Evolutionary conservation across 2,329 filamentous ascomycete genomes (phyloP), one percentile per base, ranked within the genome.

Genomic region (Microsporum ferrugineum): DNA sequence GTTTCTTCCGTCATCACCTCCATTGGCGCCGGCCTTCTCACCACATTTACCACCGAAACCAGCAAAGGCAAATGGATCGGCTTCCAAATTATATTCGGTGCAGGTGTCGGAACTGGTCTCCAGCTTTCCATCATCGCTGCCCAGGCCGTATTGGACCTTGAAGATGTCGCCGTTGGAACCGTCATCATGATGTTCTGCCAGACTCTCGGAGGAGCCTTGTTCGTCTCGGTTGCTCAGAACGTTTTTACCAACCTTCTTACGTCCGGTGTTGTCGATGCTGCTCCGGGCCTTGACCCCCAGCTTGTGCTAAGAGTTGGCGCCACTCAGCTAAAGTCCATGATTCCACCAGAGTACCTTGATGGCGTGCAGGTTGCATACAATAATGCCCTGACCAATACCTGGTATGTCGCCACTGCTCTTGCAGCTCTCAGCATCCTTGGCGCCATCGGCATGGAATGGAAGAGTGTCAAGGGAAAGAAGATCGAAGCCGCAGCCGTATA

Each of bases 351-450:
- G 62, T 81, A 78, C 62, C 70, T 85, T 3, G 68, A 71, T 1
- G 73, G 76, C 0, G 84, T 91, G 6, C 75, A 85, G 1, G 64
- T 75, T 0, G 86, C 84, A 0, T 89, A 89, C 73, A 88, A 88
- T 68, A 70, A 76, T 29, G 77, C 84, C 0, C 71, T 89, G 41
- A 78, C 78, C 1, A 73, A 79, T 62, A 80, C 80, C 0, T 89
- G 87, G 68, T 80, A 82, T 63, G 81, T 88, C 6, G 80, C 78
- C 1, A 74, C 86, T 5, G 79, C 81, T 1, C 73, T 85, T 67
- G 76, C 79, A 0, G 75, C 75, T 5, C 61, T 85, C 6, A 79
- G 78, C 3, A 75, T 87, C 12, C 41, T 86, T 5, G 85, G 82
- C 0, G 77, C 79, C 0, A 66, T 78, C 0, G 73, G 75, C 5